Evolutionary conservation across 495 filamentous ascomycete genomes (phyloP).

Genomic region (Haplographium delicatum): DNA sequence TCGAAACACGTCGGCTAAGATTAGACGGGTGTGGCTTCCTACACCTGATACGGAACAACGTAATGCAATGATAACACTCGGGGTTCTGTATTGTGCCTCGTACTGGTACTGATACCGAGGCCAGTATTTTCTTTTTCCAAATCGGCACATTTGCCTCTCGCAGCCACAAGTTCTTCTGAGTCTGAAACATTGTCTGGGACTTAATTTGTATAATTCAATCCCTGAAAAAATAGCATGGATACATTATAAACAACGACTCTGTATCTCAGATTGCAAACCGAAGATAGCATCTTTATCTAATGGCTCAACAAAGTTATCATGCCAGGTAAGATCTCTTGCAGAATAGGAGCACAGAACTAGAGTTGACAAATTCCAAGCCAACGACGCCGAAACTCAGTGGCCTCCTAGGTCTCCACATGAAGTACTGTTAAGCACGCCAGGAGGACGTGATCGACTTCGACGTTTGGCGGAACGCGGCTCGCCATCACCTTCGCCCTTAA

Average conservation of each 20-base stretch:
- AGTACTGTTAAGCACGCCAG: conserved; percentile 74
- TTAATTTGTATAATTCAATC: conserved; percentile 13
- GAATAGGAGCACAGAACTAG: not conserved
- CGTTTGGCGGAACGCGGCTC: conserved; percentile 58
- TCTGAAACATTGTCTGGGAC: no score
- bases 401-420: conserved; percentile 84
- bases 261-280: not conserved
- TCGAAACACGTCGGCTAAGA: conserved; percentile 3
- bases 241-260: conserved; percentile 8
- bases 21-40: no score
- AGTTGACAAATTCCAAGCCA: conserved; percentile 4
- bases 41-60: no score
- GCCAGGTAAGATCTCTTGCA: conserved; percentile 15
- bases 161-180: no score
- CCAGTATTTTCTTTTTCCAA: no score
- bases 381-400: conserved; percentile 66
- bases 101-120: no score
- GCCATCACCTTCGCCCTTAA: conserved; percentile 60
- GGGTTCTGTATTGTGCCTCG: no score
- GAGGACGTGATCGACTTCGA: conserved; percentile 65
- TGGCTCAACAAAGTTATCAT: conserved; percentile 11
- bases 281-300: conserved; percentile 11
- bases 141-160: no score
- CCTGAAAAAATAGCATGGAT: conserved; percentile 18
- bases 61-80: no score